Conservation (phyloP, 2,329 filamentous ascomycete species). For the Verticillium isaacii region DNA sequence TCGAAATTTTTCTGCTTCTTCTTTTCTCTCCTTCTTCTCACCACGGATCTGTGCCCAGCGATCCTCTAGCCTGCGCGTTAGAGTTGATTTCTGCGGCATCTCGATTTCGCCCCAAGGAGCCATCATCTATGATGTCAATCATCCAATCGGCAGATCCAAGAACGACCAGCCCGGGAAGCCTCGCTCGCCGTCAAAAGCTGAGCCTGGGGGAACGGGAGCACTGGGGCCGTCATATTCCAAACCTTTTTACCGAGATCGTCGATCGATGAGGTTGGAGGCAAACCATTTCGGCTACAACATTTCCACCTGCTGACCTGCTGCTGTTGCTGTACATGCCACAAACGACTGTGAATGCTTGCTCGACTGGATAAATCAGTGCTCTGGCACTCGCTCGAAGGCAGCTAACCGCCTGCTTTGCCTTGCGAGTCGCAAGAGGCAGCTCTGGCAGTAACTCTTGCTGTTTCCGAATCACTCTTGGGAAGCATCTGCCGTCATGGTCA, state of each 20-base stretch:
- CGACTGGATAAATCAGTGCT: no score
- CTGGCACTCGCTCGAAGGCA: no score
- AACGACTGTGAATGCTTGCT: no score
- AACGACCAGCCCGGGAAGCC: constrained; percentile 62
- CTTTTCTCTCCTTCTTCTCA: constrained; percentile 33
- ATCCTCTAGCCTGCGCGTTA: constrained; percentile 60
- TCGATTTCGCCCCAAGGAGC: constrained; percentile 77
- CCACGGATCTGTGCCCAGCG: constrained; percentile 81
- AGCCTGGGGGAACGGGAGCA: constrained; percentile 56
- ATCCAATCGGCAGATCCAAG: constrained; percentile 95
- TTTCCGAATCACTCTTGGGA: not conserved
- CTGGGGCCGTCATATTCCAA: constrained; percentile 80
- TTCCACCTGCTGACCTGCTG: not conserved
- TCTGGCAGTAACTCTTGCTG: no score
- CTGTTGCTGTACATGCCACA: not conserved
- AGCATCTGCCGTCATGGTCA: not conserved
- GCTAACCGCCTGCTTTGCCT: no score
- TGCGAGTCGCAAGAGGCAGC: no score
- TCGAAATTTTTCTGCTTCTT: constrained; percentile 19
- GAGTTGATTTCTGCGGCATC: constrained; percentile 78
- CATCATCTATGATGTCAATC: constrained; percentile 77
- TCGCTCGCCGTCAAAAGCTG: constrained; percentile 64
- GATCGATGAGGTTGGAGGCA: constrained; percentile 82
- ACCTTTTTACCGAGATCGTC: constrained; percentile 85
- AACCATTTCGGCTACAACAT: constrained; percentile 76